Evolutionary conservation across 768 basidiomycete genomes (phyloP).

Genomic region (Pleurotus ostreatus): DNA sequence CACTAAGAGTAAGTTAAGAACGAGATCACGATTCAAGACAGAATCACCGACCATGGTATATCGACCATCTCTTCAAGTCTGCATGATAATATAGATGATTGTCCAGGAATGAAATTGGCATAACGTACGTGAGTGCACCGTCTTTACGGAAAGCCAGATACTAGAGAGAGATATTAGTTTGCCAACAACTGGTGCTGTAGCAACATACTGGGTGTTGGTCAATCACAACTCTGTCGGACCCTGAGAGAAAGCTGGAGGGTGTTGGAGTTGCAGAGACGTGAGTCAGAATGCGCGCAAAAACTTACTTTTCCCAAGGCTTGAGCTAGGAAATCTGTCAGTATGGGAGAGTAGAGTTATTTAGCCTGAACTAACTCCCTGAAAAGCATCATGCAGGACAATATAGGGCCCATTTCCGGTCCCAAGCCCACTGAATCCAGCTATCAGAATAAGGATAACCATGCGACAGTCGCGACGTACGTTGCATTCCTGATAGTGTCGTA

Average conservation of each 20-base stretch:
- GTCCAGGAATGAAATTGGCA: constrained; percentile 10
- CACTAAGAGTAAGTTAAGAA: constrained; percentile 24
- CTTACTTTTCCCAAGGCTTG: constrained; percentile 41
- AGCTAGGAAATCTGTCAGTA: constrained; percentile 23
- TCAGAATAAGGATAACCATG: constrained; percentile 11
- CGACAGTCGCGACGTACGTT: constrained; percentile 21
- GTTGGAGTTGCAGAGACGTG: neutral
- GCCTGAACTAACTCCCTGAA: constrained; percentile 46
- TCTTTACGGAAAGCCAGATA: constrained; percentile 43
- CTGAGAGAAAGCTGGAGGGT: constrained; percentile 54
- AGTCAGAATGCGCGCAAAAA: neutral
- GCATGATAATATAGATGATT: constrained; percentile 9
- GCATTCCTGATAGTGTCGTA: constrained; percentile 40
- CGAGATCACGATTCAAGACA: constrained; percentile 15
- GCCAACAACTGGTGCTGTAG: too few relatives aligned
- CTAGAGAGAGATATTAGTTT: constrained; percentile 16
- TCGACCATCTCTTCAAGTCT: constrained; percentile 35
- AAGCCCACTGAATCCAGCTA: constrained; percentile 43
- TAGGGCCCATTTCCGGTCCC: constrained; percentile 58
- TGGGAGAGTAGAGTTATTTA: neutral
- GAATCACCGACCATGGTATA: constrained; percentile 37
- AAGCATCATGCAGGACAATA: constrained; percentile 62
- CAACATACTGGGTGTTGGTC: constrained; percentile 71
- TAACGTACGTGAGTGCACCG: constrained; percentile 34
- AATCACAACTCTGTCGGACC: constrained; percentile 71